Percentiles rank a stretch among this genome's conserved stretches.
Evolutionary conservation across 306 rosid species (phyloP).

Genomic region (Lagenaria siceraria): DNA sequence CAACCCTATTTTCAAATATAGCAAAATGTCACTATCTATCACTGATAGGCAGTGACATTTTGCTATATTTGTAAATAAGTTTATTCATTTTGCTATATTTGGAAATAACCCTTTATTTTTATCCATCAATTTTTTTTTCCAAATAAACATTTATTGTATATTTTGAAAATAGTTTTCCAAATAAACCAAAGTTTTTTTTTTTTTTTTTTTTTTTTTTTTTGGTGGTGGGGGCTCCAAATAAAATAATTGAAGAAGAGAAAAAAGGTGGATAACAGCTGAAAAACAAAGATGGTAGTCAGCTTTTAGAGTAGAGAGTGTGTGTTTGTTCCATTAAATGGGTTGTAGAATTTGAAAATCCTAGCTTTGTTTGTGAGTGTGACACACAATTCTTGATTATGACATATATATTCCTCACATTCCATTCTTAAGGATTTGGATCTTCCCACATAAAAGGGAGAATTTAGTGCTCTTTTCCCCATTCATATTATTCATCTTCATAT

Average conservation of each 20-base stretch:
- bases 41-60: no score
- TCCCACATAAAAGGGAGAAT: not conserved
- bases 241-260: not conserved
- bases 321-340: not conserved
- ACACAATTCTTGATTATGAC: not conserved
- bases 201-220: not conserved
- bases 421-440: not conserved
- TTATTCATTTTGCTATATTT: no score
- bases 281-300: not conserved
- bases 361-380: not conserved
- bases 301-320: not conserved
- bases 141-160: no score
- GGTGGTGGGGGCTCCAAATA: not conserved
- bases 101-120: no score
- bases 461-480: not conserved
- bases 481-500: not conserved
- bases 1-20: no score
- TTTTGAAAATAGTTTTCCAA: no score
- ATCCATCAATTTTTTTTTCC: no score
- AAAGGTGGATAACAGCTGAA: not conserved
- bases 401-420: slow-evolving; percentile 4
- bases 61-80: no score
- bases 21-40: no score
- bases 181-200: no score
- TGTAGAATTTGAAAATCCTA: not conserved